phyloP scores from a whole-genome alignment of 1,284 basidiomycete species.

The Volvariella surrecta region DNA sequence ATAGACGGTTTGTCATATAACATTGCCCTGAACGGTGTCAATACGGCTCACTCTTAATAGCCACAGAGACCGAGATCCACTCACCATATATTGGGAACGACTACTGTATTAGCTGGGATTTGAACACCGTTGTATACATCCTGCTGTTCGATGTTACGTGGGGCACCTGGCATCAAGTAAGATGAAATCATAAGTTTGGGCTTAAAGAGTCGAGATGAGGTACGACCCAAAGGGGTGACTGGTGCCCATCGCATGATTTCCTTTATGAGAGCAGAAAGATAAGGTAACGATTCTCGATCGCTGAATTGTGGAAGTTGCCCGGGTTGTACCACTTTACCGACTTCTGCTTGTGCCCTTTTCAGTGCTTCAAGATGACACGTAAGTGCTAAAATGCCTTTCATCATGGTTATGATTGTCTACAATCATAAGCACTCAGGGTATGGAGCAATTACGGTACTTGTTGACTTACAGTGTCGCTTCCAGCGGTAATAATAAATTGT shows the following conservation, averaged over 20 bases:
- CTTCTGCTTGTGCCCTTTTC: constrained; percentile 23
- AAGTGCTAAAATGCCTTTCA: constrained; percentile 39
- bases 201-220: too few species aligned
- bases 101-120: neutral
- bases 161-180: neutral
- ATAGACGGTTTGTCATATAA: constrained; percentile 27
- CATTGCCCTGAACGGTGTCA: too few species aligned
- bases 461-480: too few species aligned
- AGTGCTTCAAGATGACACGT: constrained; percentile 27
- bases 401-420: constrained; percentile 36
- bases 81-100: neutral
- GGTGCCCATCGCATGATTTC: constrained; percentile 23
- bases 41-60: neutral
- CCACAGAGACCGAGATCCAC: neutral
- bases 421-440: constrained; percentile 11
- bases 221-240: constrained; percentile 12
- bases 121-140: neutral
- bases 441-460: too few species aligned
- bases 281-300: constrained; percentile 24
- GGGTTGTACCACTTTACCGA: constrained; percentile 25
- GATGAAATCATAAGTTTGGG: too few species aligned
- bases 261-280: constrained; percentile 24
- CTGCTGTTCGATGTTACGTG: neutral
- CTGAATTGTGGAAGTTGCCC: constrained; percentile 23
- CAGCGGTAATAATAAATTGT: too few species aligned